Conservation (phyloP, 176 grass and related monocot species). For the Pharus latifolius region DNA sequence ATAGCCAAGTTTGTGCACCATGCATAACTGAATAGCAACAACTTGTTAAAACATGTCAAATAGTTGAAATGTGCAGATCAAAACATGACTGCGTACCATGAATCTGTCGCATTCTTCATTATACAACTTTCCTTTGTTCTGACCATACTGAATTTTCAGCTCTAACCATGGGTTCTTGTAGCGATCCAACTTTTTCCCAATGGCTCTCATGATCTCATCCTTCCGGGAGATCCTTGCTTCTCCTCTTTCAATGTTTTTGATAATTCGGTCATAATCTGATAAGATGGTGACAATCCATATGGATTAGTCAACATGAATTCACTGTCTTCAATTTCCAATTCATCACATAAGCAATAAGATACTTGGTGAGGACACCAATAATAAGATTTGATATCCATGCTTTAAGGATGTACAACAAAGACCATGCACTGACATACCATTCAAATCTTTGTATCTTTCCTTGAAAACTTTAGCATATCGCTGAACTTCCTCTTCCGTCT, state of each 20-base stretch:
- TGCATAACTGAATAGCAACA: constrained; percentile 48
- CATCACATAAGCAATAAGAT: not conserved
- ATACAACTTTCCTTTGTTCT: constrained; percentile 74
- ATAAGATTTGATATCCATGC: not conserved
- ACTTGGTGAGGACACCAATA: not conserved
- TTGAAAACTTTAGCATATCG: constrained; percentile 58
- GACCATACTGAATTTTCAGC: constrained; percentile 76
- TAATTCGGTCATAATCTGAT: constrained; percentile 61
- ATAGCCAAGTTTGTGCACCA: constrained; percentile 73
- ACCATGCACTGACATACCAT: constrained; percentile 27
- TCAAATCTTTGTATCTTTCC: constrained; percentile 71
- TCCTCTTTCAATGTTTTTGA: constrained; percentile 74
- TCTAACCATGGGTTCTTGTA: constrained; percentile 82
- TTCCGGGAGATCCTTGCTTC: constrained; percentile 78
- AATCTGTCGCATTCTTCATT: constrained; percentile 83
- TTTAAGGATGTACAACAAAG: not conserved
- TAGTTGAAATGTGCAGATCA: not conserved
- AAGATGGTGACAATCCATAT: not conserved
- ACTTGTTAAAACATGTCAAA: not conserved
- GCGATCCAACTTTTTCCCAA: constrained; percentile 57
- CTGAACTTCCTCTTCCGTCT: constrained; percentile 63
- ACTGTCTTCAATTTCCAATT: not conserved
- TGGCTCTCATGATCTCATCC: constrained; percentile 81
- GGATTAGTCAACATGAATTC: not conserved
- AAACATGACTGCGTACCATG: constrained; percentile 40